A percentile compares a stretch with the other conserved stretches of the same genome.
Conservation (phyloP, 345 rosid species). For the Camelina neglecta region DNA sequence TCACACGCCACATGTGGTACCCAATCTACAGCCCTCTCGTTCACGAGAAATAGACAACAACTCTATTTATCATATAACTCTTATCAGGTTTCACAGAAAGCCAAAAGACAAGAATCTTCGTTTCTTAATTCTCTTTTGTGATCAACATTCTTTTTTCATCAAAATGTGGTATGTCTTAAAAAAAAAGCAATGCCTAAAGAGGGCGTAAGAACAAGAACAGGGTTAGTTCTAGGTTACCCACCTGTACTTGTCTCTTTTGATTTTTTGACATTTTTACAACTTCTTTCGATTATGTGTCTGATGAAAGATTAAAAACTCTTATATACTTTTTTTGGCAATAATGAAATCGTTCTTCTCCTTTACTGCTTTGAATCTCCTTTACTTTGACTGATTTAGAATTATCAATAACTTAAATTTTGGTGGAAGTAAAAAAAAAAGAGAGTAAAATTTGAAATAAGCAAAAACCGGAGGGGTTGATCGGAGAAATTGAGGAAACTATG, state of each 20-base stretch:
- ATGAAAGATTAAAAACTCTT: background rate
- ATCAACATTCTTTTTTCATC: slow-evolving; percentile 30
- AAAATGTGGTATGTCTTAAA: slow-evolving; percentile 16
- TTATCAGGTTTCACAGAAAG: slow-evolving; percentile 31
- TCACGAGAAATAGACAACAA: slow-evolving; percentile 68
- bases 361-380: background rate
- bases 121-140: background rate
- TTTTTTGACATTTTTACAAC: slow-evolving; percentile 18
- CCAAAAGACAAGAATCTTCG: background rate
- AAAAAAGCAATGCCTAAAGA: slow-evolving; percentile 25
- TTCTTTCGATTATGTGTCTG: slow-evolving; percentile 13
- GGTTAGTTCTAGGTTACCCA: slow-evolving; percentile 37
- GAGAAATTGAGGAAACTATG: slow-evolving; percentile 34
- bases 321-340: slow-evolving; percentile 8
- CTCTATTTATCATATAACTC: background rate
- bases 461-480: background rate
- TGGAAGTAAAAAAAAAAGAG: too few species aligned
- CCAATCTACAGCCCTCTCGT: slow-evolving; percentile 92
- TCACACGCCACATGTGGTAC: slow-evolving; percentile 82
- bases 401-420: too few species aligned
- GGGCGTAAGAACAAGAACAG: slow-evolving; percentile 28
- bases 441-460: background rate
- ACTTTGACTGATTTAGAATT: too few species aligned
- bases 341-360: background rate
- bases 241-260: slow-evolving; percentile 16